phyloP scores from a whole-genome alignment of 2,329 filamentous ascomycete species.

The Thelonectria discophora region DNA sequence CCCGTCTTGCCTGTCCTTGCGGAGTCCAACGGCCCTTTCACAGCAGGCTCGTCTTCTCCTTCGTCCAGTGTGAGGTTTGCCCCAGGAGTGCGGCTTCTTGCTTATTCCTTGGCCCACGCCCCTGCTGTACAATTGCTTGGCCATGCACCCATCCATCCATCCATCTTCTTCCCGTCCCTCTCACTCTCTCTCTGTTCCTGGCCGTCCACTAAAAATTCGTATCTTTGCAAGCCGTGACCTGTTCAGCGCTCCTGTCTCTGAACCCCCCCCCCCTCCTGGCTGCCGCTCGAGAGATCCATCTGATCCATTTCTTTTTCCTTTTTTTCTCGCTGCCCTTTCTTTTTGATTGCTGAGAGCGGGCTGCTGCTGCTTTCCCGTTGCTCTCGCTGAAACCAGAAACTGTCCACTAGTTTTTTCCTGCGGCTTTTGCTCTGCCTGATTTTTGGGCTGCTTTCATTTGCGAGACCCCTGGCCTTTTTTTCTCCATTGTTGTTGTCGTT shows the following conservation, averaged over 20 bases:
- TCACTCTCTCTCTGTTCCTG: background rate
- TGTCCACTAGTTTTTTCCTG: background rate
- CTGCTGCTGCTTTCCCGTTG: background rate
- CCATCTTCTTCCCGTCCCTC: too few relatives aligned
- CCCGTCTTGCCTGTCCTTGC: too few relatives aligned
- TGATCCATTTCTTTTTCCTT: conserved; percentile 4
- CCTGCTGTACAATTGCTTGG: too few relatives aligned
- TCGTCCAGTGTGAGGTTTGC: too few relatives aligned
- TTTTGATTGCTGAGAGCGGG: background rate
- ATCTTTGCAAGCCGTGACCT: background rate
- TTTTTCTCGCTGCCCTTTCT: background rate
- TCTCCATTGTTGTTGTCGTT: background rate
- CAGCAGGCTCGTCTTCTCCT: background rate
- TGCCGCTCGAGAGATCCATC: background rate
- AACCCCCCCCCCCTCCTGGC: conserved; percentile 1
- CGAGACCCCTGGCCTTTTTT: too few relatives aligned
- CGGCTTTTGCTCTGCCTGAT: background rate
- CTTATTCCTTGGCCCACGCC: background rate
- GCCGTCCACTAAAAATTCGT: background rate
- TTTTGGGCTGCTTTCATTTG: too few relatives aligned
- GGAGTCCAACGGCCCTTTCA: background rate
- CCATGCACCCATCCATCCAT: too few relatives aligned
- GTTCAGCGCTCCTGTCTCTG: background rate
- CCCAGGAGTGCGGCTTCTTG: too few relatives aligned
- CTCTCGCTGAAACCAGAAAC: too few relatives aligned